phyloP scores from a whole-genome alignment of 2,329 filamentous ascomycete genomes.

The Alternaria ethzedia region DNA sequence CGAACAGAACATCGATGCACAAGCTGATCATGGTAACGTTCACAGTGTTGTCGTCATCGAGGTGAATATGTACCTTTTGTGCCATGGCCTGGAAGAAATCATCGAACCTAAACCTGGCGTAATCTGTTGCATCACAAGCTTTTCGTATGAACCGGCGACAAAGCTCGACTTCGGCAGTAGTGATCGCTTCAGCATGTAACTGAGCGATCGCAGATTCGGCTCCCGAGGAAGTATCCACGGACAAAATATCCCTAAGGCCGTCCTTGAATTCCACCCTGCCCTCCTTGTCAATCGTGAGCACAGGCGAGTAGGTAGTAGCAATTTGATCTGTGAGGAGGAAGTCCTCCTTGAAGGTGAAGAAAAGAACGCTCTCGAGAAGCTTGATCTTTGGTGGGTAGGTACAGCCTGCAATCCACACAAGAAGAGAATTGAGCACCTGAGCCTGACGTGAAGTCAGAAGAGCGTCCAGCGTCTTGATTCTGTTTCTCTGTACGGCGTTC shows the following conservation, averaged over 20 bases:
- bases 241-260: neutral
- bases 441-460: slow-evolving; percentile 13
- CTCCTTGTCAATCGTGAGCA: slow-evolving; percentile 9
- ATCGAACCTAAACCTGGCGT: slow-evolving; percentile 16
- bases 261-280: slow-evolving; percentile 4
- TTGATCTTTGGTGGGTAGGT: neutral
- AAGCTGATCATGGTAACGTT: neutral
- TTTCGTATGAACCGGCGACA: neutral
- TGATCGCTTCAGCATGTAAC: neutral
- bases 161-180: neutral
- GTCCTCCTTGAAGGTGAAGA: slow-evolving; percentile 2
- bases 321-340: slow-evolving; percentile 12
- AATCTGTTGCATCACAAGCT: neutral
- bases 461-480: neutral
- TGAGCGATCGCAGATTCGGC: neutral
- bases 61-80: slow-evolving; percentile 9
- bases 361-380: slow-evolving; percentile 20
- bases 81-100: slow-evolving; percentile 15
- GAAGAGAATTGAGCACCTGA: slow-evolving; percentile 14
- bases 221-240: neutral
- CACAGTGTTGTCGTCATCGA: neutral
- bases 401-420: slow-evolving; percentile 20
- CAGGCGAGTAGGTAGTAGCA: slow-evolving; percentile 1
- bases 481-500: neutral
- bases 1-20: neutral